These are phyloP conservation scores for Agaricus subrufescens DNA, from an alignment of 768 basidiomycete genomes.

Conservation along the genomic window DNA sequence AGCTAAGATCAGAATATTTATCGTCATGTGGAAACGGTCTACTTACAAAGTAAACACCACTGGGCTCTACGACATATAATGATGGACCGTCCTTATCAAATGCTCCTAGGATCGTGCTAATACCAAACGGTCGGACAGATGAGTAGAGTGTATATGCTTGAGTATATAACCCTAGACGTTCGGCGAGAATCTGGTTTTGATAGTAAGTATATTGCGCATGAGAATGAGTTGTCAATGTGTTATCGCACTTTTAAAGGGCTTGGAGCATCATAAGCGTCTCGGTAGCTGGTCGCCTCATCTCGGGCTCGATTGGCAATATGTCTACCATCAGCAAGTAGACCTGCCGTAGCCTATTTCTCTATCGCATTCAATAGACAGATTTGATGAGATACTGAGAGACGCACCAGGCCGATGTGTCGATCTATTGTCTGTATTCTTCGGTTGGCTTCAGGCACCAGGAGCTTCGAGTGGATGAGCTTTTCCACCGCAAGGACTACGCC, in stretches of 20 bases:
- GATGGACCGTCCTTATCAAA: constrained; percentile 86
- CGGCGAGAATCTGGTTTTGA: constrained; percentile 36
- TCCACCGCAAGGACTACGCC: constrained; percentile 96
- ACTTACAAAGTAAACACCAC: constrained; percentile 84
- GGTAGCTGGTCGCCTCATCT: constrained; percentile 74
- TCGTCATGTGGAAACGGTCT: neutral
- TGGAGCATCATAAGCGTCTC: constrained; percentile 68
- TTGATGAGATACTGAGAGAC: constrained; percentile 11
- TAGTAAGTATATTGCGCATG: neutral
- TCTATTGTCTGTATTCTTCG: constrained; percentile 92
- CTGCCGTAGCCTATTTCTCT: constrained; percentile 75
- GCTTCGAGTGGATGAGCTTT: constrained; percentile 94
- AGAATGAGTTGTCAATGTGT: constrained; percentile 10
- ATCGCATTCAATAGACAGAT: constrained; percentile 5
- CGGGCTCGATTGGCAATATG: constrained; percentile 81
- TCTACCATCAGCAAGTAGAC: constrained; percentile 89
- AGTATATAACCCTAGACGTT: constrained; percentile 83
- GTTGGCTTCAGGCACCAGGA: constrained; percentile 90
- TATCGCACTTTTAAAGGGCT: constrained; percentile 71
- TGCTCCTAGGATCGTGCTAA: constrained; percentile 86
- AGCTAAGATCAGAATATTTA: neutral
- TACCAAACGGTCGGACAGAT: constrained; percentile 95
- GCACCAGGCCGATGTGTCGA: constrained; percentile 87
- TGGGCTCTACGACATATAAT: constrained; percentile 91
- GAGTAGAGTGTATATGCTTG: constrained; percentile 98